Conservation (phyloP, 495 filamentous ascomycete genomes). For the Aspergillus campestris region DNA sequence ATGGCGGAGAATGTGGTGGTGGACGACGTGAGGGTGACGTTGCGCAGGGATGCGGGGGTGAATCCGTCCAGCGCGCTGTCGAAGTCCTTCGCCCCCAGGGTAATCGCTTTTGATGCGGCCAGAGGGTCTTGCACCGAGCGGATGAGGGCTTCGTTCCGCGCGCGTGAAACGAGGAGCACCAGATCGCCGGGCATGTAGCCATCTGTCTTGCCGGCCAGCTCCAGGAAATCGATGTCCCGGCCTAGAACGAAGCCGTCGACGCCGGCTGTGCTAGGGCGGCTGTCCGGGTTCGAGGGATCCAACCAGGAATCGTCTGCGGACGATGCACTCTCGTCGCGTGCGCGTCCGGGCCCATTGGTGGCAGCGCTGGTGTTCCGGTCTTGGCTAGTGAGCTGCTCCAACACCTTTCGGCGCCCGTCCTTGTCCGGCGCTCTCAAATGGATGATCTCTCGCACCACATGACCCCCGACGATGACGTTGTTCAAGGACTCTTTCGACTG, state of each 20-base stretch:
- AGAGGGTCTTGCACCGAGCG: slow-evolving; percentile 45
- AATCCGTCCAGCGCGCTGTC: slow-evolving; percentile 78
- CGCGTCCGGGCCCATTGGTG: slow-evolving; percentile 26
- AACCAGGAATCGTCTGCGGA: slow-evolving; percentile 58
- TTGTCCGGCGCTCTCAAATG: slow-evolving; percentile 83
- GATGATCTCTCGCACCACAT: slow-evolving; percentile 77
- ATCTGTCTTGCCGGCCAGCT: slow-evolving; percentile 86
- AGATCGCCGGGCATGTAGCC: slow-evolving; percentile 97
- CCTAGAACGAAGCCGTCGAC: slow-evolving; percentile 60
- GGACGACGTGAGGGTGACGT: slow-evolving; percentile 84
- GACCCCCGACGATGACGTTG: slow-evolving; percentile 68
- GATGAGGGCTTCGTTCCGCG: slow-evolving; percentile 85
- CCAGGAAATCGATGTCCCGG: slow-evolving; percentile 77
- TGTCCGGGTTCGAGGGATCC: slow-evolving; percentile 48
- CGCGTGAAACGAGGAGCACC: slow-evolving; percentile 73
- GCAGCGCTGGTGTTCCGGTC: slow-evolving; percentile 34
- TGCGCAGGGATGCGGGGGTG: slow-evolving; percentile 86
- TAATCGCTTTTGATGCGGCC: slow-evolving; percentile 39
- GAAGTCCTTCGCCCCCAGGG: slow-evolving; percentile 66
- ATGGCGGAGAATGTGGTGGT: slow-evolving; percentile 85
- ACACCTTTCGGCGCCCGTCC: slow-evolving; percentile 71
- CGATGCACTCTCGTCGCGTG: slow-evolving; percentile 25
- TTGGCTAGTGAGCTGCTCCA: slow-evolving; percentile 55
- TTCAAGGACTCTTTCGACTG: slow-evolving; percentile 85
- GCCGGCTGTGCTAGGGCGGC: slow-evolving; percentile 39